Evolutionary conservation across 306 rosid species (phyloP).

Genomic region (Acacia confusa): DNA sequence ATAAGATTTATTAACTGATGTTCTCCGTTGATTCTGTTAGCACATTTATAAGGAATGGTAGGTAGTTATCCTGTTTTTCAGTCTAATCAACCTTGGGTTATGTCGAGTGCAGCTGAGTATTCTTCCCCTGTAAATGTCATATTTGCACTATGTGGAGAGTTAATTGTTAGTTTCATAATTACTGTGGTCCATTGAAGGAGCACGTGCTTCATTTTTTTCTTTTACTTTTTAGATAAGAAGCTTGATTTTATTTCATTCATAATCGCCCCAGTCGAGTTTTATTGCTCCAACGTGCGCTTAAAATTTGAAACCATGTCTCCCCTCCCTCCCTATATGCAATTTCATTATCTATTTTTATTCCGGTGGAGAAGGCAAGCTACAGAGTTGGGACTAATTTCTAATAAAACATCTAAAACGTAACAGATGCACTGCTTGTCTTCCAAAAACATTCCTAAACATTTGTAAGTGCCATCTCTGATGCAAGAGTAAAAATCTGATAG

Average conservation of each 20-base stretch:
- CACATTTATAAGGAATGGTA: constrained; percentile 29
- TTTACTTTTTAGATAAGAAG: background rate
- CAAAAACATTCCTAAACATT: no score
- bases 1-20: constrained; percentile 37
- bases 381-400: no score
- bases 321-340: background rate
- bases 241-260: background rate
- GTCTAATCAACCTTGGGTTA: background rate
- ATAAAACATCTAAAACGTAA: no score
- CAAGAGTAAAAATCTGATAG: no score
- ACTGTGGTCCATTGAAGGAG: background rate
- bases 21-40: constrained; percentile 18
- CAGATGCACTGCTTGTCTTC: no score
- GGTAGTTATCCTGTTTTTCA: constrained; percentile 7
- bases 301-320: background rate
- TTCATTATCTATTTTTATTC: no score
- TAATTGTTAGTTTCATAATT: background rate
- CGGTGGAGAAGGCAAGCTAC: no score
- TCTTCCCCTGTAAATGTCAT: constrained; percentile 3
- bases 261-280: background rate
- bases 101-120: background rate
- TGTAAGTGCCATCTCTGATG: no score
- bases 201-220: background rate
- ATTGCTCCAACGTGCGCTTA: background rate
- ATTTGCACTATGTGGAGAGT: background rate